phyloP scores from a whole-genome alignment of 805 yeast species.

The Cephaloascus albidus region DNA sequence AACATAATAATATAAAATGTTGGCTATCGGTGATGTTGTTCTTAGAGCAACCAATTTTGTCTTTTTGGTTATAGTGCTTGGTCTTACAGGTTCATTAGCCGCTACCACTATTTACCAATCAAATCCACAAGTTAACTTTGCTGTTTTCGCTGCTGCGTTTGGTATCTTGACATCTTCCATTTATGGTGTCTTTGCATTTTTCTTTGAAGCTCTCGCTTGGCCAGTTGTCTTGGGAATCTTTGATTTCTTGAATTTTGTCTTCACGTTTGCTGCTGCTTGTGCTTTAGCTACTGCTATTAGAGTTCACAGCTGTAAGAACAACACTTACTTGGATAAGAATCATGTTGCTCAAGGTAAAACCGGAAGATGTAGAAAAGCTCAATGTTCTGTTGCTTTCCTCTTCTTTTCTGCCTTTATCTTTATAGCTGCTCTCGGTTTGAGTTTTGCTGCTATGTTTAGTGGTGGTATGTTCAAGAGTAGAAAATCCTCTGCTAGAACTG shows the following conservation, averaged over 20 bases:
- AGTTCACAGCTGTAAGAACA: slow-evolving; percentile 77
- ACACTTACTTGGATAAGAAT: slow-evolving; percentile 54
- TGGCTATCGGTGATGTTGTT: slow-evolving; percentile 66
- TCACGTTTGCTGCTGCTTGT: slow-evolving; percentile 91
- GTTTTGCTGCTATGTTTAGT: slow-evolving; percentile 44
- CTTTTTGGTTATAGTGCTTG: slow-evolving; percentile 71
- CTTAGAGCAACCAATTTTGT: slow-evolving; percentile 70
- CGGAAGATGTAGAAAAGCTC: slow-evolving; percentile 93
- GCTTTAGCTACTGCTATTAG: slow-evolving; percentile 89
- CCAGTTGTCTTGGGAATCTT: slow-evolving; percentile 66
- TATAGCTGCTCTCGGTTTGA: slow-evolving; percentile 52
- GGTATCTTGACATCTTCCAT: slow-evolving; percentile 73
- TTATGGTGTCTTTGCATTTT: slow-evolving; percentile 71
- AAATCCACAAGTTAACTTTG: slow-evolving; percentile 82
- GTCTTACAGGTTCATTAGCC: slow-evolving; percentile 83
- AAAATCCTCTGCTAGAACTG: slow-evolving; percentile 56
- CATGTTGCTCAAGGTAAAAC: slow-evolving; percentile 62
- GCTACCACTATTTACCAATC: slow-evolving; percentile 43
- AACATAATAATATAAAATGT: slow-evolving; percentile 5
- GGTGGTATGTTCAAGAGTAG: slow-evolving; percentile 38
- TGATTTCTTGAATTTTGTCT: slow-evolving; percentile 84
- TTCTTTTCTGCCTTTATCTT: slow-evolving; percentile 77
- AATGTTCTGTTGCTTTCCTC: slow-evolving; percentile 73
- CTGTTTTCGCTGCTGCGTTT: slow-evolving; percentile 80
- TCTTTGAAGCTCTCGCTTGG: slow-evolving; percentile 76